These are phyloP conservation scores for Drechslerella coelobrocha DNA, from an alignment of 2,329 filamentous ascomycete species.

Conservation along the genomic window DNA sequence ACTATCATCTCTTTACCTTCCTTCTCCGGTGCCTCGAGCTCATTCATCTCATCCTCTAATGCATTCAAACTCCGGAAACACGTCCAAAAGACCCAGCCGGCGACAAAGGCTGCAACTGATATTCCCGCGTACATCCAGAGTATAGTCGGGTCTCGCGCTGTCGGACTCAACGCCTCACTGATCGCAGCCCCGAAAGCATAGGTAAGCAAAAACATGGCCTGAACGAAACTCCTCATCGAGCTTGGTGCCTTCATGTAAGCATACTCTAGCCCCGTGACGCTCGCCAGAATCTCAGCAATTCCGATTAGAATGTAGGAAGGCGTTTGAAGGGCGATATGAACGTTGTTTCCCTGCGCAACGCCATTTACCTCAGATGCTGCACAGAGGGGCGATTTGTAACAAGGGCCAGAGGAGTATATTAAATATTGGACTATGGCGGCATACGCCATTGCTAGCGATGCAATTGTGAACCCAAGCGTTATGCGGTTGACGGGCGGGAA, in stretches of 20 bases:
- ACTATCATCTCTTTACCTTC: neutral
- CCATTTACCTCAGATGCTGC: constrained; percentile 56
- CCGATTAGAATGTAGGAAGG: constrained; percentile 65
- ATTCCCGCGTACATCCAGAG: constrained; percentile 57
- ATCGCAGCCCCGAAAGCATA: constrained; percentile 66
- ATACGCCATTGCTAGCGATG: constrained; percentile 64
- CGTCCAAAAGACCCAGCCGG: constrained; percentile 55
- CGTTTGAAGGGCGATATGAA: constrained; percentile 66
- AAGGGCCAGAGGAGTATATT: constrained; percentile 66
- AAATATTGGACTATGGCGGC: constrained; percentile 66
- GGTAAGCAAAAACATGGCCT: constrained; percentile 66
- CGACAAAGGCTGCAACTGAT: constrained; percentile 53
- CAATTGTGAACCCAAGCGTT: constrained; percentile 66
- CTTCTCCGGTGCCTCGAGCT: constrained; percentile 41
- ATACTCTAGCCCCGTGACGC: constrained; percentile 74
- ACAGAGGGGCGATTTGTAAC: constrained; percentile 62
- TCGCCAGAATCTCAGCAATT: constrained; percentile 69
- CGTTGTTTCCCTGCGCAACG: constrained; percentile 57
- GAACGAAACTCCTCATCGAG: constrained; percentile 70
- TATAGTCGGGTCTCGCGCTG: constrained; percentile 60
- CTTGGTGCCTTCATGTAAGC: constrained; percentile 75
- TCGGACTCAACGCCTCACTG: constrained; percentile 60
- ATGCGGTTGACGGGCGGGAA: constrained; percentile 68
- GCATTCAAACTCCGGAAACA: constrained; percentile 55
- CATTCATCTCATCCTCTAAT: constrained; percentile 56